Conservation (phyloP, 371 early-diverging fungal species). For the Rhizopus delemar region DNA sequence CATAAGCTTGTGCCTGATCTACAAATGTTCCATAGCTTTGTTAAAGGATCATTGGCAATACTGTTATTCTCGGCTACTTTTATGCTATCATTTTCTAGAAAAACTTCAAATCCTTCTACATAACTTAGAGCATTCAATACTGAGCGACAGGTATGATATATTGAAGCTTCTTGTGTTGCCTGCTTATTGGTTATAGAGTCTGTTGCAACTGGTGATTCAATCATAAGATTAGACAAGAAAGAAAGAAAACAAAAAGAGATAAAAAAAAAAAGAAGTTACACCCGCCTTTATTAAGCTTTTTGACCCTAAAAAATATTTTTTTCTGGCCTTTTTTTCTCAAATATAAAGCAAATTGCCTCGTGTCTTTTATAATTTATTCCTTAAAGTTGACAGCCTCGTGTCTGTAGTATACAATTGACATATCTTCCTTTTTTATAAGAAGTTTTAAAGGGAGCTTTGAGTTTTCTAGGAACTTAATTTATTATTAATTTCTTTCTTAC, state of each 20-base stretch:
- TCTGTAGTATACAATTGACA: background rate
- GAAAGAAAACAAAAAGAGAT: constrained; percentile 8
- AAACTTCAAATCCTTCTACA: constrained; percentile 61
- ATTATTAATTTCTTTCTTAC: too few species aligned
- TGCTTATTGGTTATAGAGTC: constrained; percentile 42
- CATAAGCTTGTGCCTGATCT: constrained; percentile 87
- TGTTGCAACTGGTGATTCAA: constrained; percentile 32
- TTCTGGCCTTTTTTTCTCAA: background rate
- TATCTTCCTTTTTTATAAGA: too few species aligned
- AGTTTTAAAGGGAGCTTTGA: too few species aligned
- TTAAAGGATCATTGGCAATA: constrained; percentile 70
- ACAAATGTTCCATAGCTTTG: constrained; percentile 85
- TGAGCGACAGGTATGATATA: constrained; percentile 67
- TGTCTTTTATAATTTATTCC: background rate
- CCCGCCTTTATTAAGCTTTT: constrained; percentile 21
- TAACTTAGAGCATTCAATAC: constrained; percentile 60
- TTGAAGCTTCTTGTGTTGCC: constrained; percentile 45
- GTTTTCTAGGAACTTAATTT: too few species aligned
- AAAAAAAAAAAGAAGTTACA: constrained; percentile 16
- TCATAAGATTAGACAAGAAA: constrained; percentile 15
- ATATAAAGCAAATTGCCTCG: constrained; percentile 1
- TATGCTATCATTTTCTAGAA: constrained; percentile 23
- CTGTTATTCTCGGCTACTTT: background rate
- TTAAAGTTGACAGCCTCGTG: constrained; percentile 1
- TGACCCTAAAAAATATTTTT: constrained; percentile 10